Evolutionary conservation across 2,329 filamentous ascomycete species (phyloP).

Genomic region (Claviceps sp.): DNA sequence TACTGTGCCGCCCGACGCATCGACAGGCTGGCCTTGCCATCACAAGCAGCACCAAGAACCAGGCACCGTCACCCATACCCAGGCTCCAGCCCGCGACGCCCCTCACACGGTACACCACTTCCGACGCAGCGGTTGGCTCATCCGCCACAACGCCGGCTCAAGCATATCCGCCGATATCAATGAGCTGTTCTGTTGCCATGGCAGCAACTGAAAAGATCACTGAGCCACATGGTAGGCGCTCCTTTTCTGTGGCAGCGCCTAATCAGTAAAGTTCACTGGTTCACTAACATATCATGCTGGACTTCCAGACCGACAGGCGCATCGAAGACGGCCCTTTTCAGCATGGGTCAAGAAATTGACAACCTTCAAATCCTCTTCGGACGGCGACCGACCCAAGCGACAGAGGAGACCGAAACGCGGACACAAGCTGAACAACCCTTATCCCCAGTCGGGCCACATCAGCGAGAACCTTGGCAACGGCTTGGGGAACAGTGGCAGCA

Average conservation of each 20-base stretch:
- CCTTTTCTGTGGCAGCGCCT: not conserved
- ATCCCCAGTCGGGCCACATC: slow-evolving; percentile 63
- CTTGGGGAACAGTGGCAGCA: slow-evolving; percentile 11
- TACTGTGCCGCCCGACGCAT: not conserved
- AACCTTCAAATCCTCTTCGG: slow-evolving; percentile 66
- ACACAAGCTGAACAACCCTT: slow-evolving; percentile 74
- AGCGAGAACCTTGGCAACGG: slow-evolving; percentile 13
- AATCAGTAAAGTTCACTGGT: not conserved
- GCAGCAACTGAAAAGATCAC: slow-evolving; percentile 4
- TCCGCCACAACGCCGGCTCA: not conserved
- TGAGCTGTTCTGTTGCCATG: slow-evolving; percentile 1
- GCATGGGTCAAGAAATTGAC: slow-evolving; percentile 91
- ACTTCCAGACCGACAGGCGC: slow-evolving; percentile 46
- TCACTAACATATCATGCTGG: not conserved
- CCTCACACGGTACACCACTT: not conserved
- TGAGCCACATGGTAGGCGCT: slow-evolving; percentile 4
- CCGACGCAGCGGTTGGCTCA: not conserved
- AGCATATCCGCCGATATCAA: not conserved
- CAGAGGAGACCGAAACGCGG: slow-evolving; percentile 39
- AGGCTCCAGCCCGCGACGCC: not conserved
- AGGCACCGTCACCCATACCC: not conserved
- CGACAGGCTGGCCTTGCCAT: not conserved
- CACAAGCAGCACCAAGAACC: not conserved
- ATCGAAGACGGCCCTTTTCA: slow-evolving; percentile 73
- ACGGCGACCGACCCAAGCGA: slow-evolving; percentile 33